Conservation (phyloP, 148 eudicot genomes). For the Chenopodium quinoa region DNA sequence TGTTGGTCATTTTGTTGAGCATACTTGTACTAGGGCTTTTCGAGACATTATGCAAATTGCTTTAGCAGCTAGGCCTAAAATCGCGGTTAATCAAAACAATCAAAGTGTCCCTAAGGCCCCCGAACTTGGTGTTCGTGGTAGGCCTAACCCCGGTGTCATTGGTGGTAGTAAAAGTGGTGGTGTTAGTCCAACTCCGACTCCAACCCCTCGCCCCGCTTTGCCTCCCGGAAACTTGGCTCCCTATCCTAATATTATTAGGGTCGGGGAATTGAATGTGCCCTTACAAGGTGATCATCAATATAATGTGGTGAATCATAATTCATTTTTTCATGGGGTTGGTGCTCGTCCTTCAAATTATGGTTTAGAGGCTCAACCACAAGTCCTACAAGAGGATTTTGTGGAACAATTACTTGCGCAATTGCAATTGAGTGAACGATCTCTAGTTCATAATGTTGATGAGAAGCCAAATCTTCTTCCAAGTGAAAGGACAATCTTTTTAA, state of each 20-base stretch:
- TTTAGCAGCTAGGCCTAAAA: neutral
- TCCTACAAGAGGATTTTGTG: neutral
- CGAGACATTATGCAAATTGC: conserved; percentile 26
- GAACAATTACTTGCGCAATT: conserved; percentile 9
- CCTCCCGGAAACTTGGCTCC: neutral
- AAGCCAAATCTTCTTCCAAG: conserved; percentile 1
- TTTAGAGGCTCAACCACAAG: neutral
- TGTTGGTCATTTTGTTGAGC: conserved; percentile 21
- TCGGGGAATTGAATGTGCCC: conserved; percentile 20
- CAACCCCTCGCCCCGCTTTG: neutral
- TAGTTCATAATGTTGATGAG: neutral
- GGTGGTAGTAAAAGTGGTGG: neutral
- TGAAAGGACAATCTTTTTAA: conserved; percentile 40
- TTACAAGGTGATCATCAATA: neutral
- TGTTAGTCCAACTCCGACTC: too few species aligned
- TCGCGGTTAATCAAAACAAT: too few species aligned
- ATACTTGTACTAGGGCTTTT: conserved; percentile 35
- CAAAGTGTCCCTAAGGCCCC: neutral
- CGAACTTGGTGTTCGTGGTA: neutral
- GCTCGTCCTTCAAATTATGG: neutral
- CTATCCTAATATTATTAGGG: conserved; percentile 5
- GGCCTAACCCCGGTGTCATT: neutral
- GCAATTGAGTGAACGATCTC: neutral
- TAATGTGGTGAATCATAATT: neutral
- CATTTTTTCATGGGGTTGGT: neutral